Base-by-base conservation (phyloP, 2,329 filamentous ascomycete species). In the Ophiostoma pallidulum region DNA sequence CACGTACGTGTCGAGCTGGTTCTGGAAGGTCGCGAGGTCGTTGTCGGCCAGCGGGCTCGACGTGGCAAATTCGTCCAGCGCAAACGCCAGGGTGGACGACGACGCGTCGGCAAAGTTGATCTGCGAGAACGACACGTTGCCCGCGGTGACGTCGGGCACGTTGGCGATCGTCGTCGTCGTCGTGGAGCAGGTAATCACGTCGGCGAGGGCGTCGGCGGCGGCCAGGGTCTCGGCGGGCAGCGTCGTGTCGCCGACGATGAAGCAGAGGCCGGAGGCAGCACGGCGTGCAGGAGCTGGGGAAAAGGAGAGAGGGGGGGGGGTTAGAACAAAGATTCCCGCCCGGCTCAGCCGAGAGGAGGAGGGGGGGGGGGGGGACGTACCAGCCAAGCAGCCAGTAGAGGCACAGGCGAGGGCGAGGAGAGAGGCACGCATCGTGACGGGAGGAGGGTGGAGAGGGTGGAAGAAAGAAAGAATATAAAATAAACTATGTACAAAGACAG, bases 111-210 rank as follows among this genome's bases (percentile, higher is more conserved):
- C 66, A 60, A 80, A 81, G 69, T 80, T 72, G 64, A 81, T 67
- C 41, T 61, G 57, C 5, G 73, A 77, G 62, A 77, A 80, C 16
- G 66, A 66, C 8, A 70, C 62, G 49, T 58, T 59, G 51, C 71
- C 73, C 3, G 73, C 72, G 3, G 67, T 69, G 4, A 79, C 75
- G 54, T 81, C 77, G 5, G 77, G 77, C 4, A 80, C 74, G 46
- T 64, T 66, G 12, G 64, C 62, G 49, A 80, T 62, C 6, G 77
- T 80, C 5, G 62, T 76, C 18, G 55, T 56, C 14, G 62, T 60
- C 18, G 57, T 55, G 58, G 68, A 64, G 66, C 77, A 80, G 37
- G 73, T 78, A 13, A 80, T 62, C 32, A 55, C 60, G 38, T 57
- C 53, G 48, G 66, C 61, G 48, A 80, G 62, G 12, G 58, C 53